Base-by-base conservation (phyloP, 2,329 filamentous ascomycete genomes). In the Coniochaeta prunicola region DNA sequence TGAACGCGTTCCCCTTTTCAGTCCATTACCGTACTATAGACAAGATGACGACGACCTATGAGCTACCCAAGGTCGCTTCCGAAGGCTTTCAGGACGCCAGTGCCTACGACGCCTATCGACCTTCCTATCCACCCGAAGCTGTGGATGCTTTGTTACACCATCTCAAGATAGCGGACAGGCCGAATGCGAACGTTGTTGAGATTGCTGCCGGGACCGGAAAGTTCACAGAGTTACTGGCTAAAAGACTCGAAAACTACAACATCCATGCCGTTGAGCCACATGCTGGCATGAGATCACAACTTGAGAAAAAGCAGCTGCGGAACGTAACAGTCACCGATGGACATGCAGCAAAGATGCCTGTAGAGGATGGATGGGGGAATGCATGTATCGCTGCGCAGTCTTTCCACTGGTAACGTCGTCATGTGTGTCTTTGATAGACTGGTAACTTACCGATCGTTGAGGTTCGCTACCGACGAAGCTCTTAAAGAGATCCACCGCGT, bases 401-500 rank as follows among this genome's bases (percentile, higher is more conserved):
- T 13, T 83, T 82, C 66, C 80, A 83, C 65, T 86, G 84, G 83
- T 85, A 68, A 70, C 74, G 64, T 30, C 21, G 24, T 15, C 24
- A 19, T 15, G 7, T 33, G 31, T 28, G 9, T 17, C 17, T 33
- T 19, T 4, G 34, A 6, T 26, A 30, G 58, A n/a, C 34, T 45
- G 54, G n/a, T 55, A 55, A 28, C 31, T 9, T 17, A 24, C 53
- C 53, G 53, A 33, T 24, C 15, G 30, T 33, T n/a, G 55, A 86
- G 88, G 88, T 91, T 91, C 72, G 84, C 87, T 40, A 88, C 80
- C 57, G 73, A 79, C 45, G 78, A 82, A 36, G 76, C 87, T 0
- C 73, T 92, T 30, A 71, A 75, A 53, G 87, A 90, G 65, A 87
- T 91, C n/a, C 80, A 84, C 64, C 81, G 87, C 53, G 80, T 88